Base-by-base conservation (phyloP, 2,329 filamentous ascomycete species). In the Tolypocladium nubicola region DNA sequence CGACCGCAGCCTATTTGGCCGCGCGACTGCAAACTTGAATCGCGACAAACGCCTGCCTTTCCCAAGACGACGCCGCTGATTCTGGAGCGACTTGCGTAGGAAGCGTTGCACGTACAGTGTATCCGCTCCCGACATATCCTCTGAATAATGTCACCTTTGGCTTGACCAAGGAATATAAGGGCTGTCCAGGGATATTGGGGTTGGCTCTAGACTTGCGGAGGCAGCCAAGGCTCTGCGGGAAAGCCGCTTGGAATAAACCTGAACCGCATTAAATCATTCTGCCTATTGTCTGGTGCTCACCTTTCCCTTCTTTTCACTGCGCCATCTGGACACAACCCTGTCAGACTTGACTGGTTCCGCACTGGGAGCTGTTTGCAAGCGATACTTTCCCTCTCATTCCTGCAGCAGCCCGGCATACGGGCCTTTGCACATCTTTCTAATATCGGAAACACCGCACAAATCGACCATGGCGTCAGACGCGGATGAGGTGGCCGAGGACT, bases 401-500 rank as follows among this genome's bases (percentile, higher is more conserved):
- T 35, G 19, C 47, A n/a, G 47, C 47, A 50, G 9, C 10, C 7
- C 30, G 43, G 23, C 16, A 30, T 11, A 49, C 26, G 30, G 47
- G 6, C 30, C 47, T 9, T 8, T 50, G 26, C 47, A 21, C 19
- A 30, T 35, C 19, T 8, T 16, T n/a, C 21, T 37, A 35, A 35
- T 50, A 50, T 30, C 30, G 26, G 30, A 50, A 19, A 35, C 19
- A n/a, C 16, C 16, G 10, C 30, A 52, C 47, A 21, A 14, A 19
- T 58, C 56, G 60, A 69, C 54, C 66, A 81, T 80, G 78, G 75
- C 76, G 59, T 75, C 77, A 66, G 78, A 79, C 63, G 75, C 88
- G 62, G 90, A 89, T 71, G 91, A 96, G 75, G 90, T 99, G 66
- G 92, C 92, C 61, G 88, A 93, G 73, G 94, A 97, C 76, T 99